Evolutionary conservation across 768 basidiomycete species (phyloP), one percentile per base, ranked within the genome.

Genomic region (Rhodotorula taiwanensis): DNA sequence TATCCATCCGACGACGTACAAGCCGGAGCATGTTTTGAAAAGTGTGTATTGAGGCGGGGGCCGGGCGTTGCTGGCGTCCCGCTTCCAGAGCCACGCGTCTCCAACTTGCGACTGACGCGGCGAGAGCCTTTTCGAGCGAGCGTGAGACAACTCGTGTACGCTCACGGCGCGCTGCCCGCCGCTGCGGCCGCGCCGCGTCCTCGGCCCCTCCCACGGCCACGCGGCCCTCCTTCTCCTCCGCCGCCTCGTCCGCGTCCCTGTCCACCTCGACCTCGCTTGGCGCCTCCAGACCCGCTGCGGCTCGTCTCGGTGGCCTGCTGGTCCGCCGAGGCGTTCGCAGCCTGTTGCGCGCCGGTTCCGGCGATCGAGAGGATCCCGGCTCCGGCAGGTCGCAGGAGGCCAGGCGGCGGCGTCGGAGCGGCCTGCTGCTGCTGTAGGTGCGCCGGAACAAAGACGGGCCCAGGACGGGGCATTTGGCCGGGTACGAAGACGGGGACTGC

Each of bases 11-110:
- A 59, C 62, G 25, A 68, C 70, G 50, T 53, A 69, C 57, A 70
- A 70, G 47, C 60, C 56, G 13, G 72, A 72, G 56, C 71, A 72
- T 43, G 68, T 71, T 2, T 31, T 68, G 30, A 70, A 70, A 42
- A 58, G 60, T n/a, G 65, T 72, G 16, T 73, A 68, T 48, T 73
- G 52, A 55, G 20, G 16, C 4, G 23, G 55, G 45, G 23, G 11
- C 45, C 15, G 27, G 27, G 28, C 31, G 27, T 2, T 20, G 28
- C 30, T 2, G 10, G 39, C 39, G 39, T 41, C 11, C 11, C 39
- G 39, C 11, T 10, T 41, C 39, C 11, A 41, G 39, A 41, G 39
- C 18, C 39, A 18, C 39, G 39, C 39, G 18, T 41, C 39, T 9
- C 3, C 47, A n/a, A n/a, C n/a, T n/a, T n/a, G n/a, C n/a, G n/a